A percentile compares a stretch with the other conserved stretches of the same genome.
Conservation (phyloP, 2,329 filamentous ascomycete species). For the Albophoma yamanashiensis region DNA sequence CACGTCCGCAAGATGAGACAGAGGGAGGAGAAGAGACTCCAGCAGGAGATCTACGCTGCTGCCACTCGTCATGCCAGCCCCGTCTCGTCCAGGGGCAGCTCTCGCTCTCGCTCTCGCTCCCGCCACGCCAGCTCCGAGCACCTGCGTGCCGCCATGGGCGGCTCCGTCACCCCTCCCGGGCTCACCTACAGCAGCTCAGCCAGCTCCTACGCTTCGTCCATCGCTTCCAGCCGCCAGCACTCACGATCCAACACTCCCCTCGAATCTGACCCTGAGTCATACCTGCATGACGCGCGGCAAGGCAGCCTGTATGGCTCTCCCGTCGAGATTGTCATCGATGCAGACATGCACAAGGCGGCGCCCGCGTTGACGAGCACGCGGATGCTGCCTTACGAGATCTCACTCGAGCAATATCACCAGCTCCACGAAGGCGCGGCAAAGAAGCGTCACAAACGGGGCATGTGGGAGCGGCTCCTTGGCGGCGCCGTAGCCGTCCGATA, state of each 20-base stretch:
- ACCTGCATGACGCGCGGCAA: slow-evolving; percentile 24
- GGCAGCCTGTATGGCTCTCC: slow-evolving; percentile 39
- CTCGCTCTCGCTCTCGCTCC: slow-evolving; percentile 30
- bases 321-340: slow-evolving; percentile 32
- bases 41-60: slow-evolving; percentile 24
- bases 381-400: slow-evolving; percentile 46
- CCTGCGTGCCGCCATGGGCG: slow-evolving; percentile 25
- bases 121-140: slow-evolving; percentile 29
- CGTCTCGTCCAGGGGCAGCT: slow-evolving; percentile 32
- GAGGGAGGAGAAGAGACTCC: slow-evolving; percentile 32
- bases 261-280: slow-evolving; percentile 31
- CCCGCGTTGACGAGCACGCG: slow-evolving; percentile 15
- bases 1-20: slow-evolving; percentile 39
- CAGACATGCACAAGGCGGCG: slow-evolving; percentile 24
- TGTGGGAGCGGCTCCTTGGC: slow-evolving; percentile 44
- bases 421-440: slow-evolving; percentile 34
- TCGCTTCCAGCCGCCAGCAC: slow-evolving; percentile 35
- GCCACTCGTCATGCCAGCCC: slow-evolving; percentile 32
- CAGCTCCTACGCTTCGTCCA: slow-evolving; percentile 37
- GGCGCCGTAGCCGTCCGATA: slow-evolving; percentile 29
- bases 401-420: slow-evolving; percentile 38
- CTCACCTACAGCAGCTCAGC: slow-evolving; percentile 38
- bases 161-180: slow-evolving; percentile 32
- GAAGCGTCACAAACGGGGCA: slow-evolving; percentile 39
- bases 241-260: slow-evolving; percentile 43